Percentiles rank a stretch among this genome's conserved stretches.
phyloP scores from a whole-genome alignment of 179 eudicot species.

The Beta corolliflora region DNA sequence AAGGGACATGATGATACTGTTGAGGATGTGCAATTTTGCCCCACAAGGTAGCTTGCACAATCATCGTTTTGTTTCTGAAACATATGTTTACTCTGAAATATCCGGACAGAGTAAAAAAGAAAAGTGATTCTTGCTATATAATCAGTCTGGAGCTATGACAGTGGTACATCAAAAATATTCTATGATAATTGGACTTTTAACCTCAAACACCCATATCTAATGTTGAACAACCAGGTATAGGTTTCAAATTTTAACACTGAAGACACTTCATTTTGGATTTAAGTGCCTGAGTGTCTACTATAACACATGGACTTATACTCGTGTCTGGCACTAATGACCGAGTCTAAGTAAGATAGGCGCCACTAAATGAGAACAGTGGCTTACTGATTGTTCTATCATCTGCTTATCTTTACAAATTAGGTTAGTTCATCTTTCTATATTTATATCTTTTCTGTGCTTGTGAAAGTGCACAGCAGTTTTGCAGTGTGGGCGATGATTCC shows the following conservation, averaged over 20 bases:
- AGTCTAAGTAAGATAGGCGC: not conserved
- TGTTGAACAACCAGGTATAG: not conserved
- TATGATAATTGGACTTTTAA: not conserved
- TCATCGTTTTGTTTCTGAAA: not conserved
- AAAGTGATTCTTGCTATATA: not conserved
- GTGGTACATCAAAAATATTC: not conserved
- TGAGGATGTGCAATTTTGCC: slow-evolving; percentile 97
- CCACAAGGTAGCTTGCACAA: slow-evolving; percentile 59
- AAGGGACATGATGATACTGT: slow-evolving; percentile 91
- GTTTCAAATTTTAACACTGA: too few species aligned
- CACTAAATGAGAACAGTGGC: not conserved
- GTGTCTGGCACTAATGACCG: not conserved
- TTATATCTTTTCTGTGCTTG: slow-evolving; percentile 22
- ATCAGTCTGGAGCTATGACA: not conserved
- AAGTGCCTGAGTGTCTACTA: not conserved
- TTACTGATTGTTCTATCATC: not conserved
- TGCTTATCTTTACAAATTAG: not conserved
- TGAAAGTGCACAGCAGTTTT: slow-evolving; percentile 83
- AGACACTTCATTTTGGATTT: not conserved
- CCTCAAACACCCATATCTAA: not conserved
- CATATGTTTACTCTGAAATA: not conserved
- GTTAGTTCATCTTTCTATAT: slow-evolving; percentile 7
- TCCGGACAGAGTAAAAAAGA: not conserved
- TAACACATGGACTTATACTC: not conserved
- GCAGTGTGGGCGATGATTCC: slow-evolving; percentile 97